Evolutionary conservation across 2,329 filamentous ascomycete genomes (phyloP).

Genomic region (Neopestalotiopsis rosae): DNA sequence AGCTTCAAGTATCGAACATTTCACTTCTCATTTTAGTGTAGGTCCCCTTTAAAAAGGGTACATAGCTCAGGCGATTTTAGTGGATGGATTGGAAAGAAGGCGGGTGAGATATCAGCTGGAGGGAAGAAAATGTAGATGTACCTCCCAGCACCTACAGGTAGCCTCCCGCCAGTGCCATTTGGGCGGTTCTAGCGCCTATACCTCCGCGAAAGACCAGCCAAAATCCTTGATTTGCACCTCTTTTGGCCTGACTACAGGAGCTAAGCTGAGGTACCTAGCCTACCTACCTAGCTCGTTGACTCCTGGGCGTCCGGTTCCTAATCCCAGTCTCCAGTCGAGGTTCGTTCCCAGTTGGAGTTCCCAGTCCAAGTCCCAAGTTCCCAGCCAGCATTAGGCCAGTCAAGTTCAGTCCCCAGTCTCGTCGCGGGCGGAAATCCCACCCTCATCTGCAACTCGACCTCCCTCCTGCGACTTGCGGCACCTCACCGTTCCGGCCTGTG

Average conservation of each 20-base stretch:
- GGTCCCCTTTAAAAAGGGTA: background rate
- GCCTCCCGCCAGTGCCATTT: background rate
- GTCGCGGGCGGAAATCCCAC: conserved; percentile 13
- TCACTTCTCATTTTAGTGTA: background rate
- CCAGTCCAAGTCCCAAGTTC: conserved; percentile 3
- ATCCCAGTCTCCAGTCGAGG: background rate
- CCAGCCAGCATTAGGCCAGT: background rate
- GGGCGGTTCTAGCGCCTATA: background rate
- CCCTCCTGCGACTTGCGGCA: conserved; percentile 39
- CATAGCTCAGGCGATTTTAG: background rate
- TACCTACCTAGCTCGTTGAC: background rate
- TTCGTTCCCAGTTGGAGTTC: background rate
- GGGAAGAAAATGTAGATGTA: background rate
- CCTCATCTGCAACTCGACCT: conserved; percentile 18
- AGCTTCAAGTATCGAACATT: too few relatives aligned
- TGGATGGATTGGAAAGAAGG: background rate
- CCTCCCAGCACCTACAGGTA: background rate
- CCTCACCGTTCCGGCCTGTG: conserved; percentile 41
- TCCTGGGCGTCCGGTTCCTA: background rate
- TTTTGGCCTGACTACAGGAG: background rate
- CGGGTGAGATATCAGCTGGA: background rate
- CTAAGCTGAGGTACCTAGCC: background rate
- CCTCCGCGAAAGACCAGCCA: background rate
- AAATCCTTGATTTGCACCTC: background rate
- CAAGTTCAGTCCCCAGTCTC: background rate